Percentiles rank a stretch among this genome's conserved stretches.
Evolutionary conservation across 768 basidiomycete genomes (phyloP).

Genomic region (Phlebiopsis gigantea): DNA sequence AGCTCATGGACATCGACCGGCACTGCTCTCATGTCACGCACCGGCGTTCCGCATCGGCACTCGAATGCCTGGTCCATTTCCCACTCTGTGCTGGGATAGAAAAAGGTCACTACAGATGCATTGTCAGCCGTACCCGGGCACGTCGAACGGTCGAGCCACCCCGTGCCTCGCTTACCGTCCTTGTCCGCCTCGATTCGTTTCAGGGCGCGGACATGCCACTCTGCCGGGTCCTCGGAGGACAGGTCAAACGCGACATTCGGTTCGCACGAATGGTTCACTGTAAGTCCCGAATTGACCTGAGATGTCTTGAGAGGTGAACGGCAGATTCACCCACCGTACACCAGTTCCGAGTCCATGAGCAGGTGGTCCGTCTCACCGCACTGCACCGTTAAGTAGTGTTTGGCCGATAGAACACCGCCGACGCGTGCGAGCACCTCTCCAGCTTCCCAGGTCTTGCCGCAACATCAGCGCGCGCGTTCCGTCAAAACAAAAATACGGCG

Average conservation of each 20-base stretch:
- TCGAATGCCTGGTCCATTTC: slow-evolving; percentile 59
- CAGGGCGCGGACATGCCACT: slow-evolving; percentile 48
- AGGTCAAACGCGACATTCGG: slow-evolving; percentile 55
- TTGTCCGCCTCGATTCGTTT: slow-evolving; percentile 34
- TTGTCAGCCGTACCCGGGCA: not conserved
- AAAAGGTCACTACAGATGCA: slow-evolving; percentile 41
- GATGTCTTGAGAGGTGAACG: not conserved
- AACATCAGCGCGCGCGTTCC: not conserved
- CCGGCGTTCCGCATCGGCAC: slow-evolving; percentile 43
- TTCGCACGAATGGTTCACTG: slow-evolving; percentile 61
- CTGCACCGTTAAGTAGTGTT: slow-evolving; percentile 50
- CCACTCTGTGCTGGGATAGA: slow-evolving; percentile 69
- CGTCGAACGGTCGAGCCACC: slow-evolving; percentile 21
- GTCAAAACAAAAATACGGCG: not conserved
- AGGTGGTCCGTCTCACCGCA: slow-evolving; percentile 48
- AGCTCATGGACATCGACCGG: not conserved
- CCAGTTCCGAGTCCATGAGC: slow-evolving; percentile 54
- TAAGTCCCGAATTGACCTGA: not conserved
- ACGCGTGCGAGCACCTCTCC: slow-evolving; percentile 34
- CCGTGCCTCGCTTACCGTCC: slow-evolving; percentile 34
- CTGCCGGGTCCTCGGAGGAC: slow-evolving; percentile 30
- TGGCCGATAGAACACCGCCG: slow-evolving; percentile 28
- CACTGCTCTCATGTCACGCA: slow-evolving; percentile 19
- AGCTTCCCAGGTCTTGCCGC: slow-evolving; percentile 8
- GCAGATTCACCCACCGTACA: slow-evolving; percentile 40